Evolutionary conservation across 345 rosid species (phyloP), one percentile per base, ranked within the genome.

Genomic region (Rhizophora mangle): DNA sequence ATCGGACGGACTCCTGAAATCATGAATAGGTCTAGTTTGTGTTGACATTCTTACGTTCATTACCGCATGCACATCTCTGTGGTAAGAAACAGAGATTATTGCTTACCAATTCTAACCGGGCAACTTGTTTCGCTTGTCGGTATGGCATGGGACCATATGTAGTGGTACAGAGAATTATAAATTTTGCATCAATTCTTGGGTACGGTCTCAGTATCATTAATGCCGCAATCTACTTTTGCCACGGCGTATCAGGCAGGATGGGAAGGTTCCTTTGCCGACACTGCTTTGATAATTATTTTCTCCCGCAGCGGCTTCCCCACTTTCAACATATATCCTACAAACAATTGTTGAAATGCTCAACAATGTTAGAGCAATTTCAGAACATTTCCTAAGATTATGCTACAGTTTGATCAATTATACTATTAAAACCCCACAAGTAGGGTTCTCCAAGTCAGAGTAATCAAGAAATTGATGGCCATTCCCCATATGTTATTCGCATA

Each of bases 201-300:
- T 19, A 8, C 60, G 0, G 19, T 36, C 18, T 15, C 60, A 5
- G 39, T 58, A 32, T 26, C 61, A 65, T 65, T 72, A 59, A 65
- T 67, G 18, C 15, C 43, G 26, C 36, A 10, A 29, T 66, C 60
- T n/a, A 0, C 5, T 31, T 6, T 21, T 67, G 49, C 8, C n/a
- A 3, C 36, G 24, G 54, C 49, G 47, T 24, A 59, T 20, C 34
- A 4, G 30, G 16, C 6, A 21, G 29, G 80, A 71, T 6, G 18
- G 29, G 80, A 71, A 62, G 30, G 54, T 76, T 71, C 81, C 79
- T 65, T 51, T 76, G 79, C 85, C 80, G 82, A 81, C 84, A 78
- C 68, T 37, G 24, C 39, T 1, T 32, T n/a, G 9, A 4, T 19
- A 24, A 11, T 8, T 22, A 13, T 24, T n/a, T 61, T n/a, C 15